These are phyloP conservation scores for Cladorrhinum samala DNA, from an alignment of 495 filamentous ascomycete genomes.

Conservation along the genomic window DNA sequence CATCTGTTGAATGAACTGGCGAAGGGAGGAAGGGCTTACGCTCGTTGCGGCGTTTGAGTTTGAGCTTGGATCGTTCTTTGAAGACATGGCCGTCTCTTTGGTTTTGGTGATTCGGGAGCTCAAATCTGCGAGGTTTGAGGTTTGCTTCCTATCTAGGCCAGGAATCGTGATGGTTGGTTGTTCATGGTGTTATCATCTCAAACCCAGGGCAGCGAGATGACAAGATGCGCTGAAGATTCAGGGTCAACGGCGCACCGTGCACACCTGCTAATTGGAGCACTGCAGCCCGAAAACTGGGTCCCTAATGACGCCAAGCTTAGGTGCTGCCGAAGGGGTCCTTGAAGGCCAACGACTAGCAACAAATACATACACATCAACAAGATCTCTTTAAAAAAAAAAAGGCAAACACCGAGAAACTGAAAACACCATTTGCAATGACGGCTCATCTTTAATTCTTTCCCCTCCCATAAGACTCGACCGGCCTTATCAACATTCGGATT, in stretches of 20 bases:
- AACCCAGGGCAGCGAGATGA: too few relatives aligned
- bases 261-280: too few relatives aligned
- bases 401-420: too few relatives aligned
- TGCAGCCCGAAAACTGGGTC: too few relatives aligned
- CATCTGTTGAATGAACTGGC: background rate
- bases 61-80: slow-evolving; percentile 23
- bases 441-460: too few relatives aligned
- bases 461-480: too few relatives aligned
- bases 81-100: slow-evolving; percentile 20
- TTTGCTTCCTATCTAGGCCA: background rate
- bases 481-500: too few relatives aligned
- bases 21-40: slow-evolving; percentile 19
- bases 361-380: background rate
- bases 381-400: background rate
- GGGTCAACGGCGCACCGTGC: background rate
- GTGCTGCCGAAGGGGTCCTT: background rate
- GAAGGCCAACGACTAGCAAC: background rate
- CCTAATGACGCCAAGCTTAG: background rate
- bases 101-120: background rate
- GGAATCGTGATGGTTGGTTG: background rate
- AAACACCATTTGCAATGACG: too few relatives aligned
- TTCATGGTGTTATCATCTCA: background rate
- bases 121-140: slow-evolving; percentile 8
- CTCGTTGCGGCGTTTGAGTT: slow-evolving; percentile 21
- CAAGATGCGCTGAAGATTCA: too few relatives aligned